phyloP scores from a whole-genome alignment of 1,284 basidiomycete genomes.

The Cutaneotrichosporon spelunceum region DNA sequence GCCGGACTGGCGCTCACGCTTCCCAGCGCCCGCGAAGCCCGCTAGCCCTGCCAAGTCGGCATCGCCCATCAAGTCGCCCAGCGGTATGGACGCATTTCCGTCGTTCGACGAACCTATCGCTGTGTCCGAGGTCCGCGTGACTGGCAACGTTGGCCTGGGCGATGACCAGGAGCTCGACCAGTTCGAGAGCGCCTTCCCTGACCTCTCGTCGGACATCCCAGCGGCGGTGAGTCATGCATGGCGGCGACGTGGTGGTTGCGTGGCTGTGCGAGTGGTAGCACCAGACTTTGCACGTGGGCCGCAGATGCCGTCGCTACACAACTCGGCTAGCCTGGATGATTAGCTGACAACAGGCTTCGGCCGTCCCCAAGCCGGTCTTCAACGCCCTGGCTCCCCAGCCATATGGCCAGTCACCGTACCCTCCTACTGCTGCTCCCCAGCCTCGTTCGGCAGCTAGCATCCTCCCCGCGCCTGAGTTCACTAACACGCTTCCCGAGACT shows the following conservation, averaged over 20 bases:
- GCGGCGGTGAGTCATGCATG: conserved; percentile 12
- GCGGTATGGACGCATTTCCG: conserved; percentile 64
- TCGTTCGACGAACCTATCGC: conserved; percentile 54
- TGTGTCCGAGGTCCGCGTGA: conserved; percentile 64
- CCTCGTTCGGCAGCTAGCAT: conserved; percentile 61
- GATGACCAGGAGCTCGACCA: conserved; percentile 72
- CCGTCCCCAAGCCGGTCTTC: conserved; percentile 43
- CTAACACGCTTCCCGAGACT: conserved; percentile 42
- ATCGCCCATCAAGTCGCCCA: conserved; percentile 13
- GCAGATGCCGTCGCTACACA: not conserved
- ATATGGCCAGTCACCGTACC: conserved; percentile 49
- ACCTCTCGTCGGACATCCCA: conserved; percentile 59
- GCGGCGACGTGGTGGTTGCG: not conserved
- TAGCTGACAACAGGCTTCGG: conserved; percentile 15
- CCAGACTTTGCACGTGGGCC: not conserved
- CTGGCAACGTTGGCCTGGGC: conserved; percentile 57
- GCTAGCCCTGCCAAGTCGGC: conserved; percentile 11
- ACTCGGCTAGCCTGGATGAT: not conserved
- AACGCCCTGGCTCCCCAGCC: conserved; percentile 47
- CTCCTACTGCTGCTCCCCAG: conserved; percentile 53
- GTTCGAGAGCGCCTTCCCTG: conserved; percentile 89
- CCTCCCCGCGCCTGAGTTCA: conserved; percentile 58
- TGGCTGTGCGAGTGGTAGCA: not conserved
- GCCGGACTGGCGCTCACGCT: conserved; percentile 6
- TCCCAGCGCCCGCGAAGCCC: conserved; percentile 3